phyloP scores from a whole-genome alignment of 164 flowering plant species.

The Aristolochia fimbriata region DNA sequence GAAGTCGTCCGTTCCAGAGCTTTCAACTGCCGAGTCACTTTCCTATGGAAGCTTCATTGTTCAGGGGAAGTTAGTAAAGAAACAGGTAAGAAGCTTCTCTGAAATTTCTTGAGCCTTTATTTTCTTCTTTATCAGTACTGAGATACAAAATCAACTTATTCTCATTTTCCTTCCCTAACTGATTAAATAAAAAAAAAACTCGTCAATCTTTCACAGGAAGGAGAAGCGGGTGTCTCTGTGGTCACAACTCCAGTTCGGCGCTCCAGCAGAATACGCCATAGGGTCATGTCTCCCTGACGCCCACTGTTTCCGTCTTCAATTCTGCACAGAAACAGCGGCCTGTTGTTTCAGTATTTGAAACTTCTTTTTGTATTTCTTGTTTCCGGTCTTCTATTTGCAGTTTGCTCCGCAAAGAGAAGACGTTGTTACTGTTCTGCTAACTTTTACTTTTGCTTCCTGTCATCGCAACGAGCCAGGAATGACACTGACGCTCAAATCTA shows the following conservation, averaged over 20 bases:
- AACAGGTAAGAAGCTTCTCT: slow-evolving; percentile 15
- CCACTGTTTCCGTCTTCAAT: not conserved
- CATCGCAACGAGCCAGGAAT: not conserved
- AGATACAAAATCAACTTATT: not conserved
- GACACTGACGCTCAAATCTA: not conserved
- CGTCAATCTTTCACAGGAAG: not conserved
- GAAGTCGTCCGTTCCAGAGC: slow-evolving; percentile 6
- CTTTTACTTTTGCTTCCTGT: not conserved
- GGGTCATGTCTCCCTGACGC: not conserved
- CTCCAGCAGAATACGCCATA: slow-evolving; percentile 4
- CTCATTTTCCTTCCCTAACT: not conserved
- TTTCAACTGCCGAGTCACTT: slow-evolving; percentile 14
- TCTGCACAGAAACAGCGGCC: not conserved
- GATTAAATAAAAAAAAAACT: too few relatives aligned
- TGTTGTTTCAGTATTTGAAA: not conserved
- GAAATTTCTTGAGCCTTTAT: not conserved
- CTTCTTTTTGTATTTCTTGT: too few relatives aligned
- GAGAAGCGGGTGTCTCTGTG: not conserved
- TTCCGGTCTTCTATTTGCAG: too few relatives aligned
- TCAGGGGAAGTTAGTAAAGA: slow-evolving; percentile 14
- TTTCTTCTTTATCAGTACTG: not conserved
- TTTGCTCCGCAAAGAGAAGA: too few relatives aligned
- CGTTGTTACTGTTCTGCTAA: not conserved
- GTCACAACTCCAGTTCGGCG: slow-evolving; percentile 3
- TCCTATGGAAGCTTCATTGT: slow-evolving; percentile 28